Percentiles rank a stretch among this genome's conserved stretches.
Conservation (phyloP, 2,329 filamentous ascomycete genomes). For the Thelonectria olida region DNA sequence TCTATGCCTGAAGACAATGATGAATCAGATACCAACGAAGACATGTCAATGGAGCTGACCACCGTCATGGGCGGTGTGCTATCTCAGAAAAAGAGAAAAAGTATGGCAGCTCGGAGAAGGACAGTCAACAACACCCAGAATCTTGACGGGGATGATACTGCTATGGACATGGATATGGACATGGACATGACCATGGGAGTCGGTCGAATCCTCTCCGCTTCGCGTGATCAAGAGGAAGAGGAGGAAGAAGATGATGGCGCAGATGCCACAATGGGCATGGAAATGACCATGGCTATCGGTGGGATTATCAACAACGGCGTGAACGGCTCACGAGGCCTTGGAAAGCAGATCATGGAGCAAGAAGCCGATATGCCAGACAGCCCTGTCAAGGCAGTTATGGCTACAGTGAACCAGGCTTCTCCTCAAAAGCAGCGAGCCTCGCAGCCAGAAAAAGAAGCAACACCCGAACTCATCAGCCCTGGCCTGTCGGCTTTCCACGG, state of each 20-base stretch:
- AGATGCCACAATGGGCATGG: slow-evolving; percentile 64
- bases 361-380: slow-evolving; percentile 62
- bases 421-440: slow-evolving; percentile 30
- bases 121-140: slow-evolving; percentile 45
- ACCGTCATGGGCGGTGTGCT: slow-evolving; percentile 69
- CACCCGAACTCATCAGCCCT: slow-evolving; percentile 58
- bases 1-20: slow-evolving; percentile 44
- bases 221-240: slow-evolving; percentile 41
- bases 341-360: slow-evolving; percentile 67
- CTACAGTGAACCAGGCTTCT: slow-evolving; percentile 35
- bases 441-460: slow-evolving; percentile 43
- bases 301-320: slow-evolving; percentile 61
- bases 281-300: slow-evolving; percentile 72
- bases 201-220: slow-evolving; percentile 60
- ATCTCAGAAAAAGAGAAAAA: slow-evolving; percentile 40
- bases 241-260: slow-evolving; percentile 44
- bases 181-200: slow-evolving; percentile 72
- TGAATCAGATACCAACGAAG: slow-evolving; percentile 62
- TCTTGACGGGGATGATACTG: slow-evolving; percentile 42
- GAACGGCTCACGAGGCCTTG: slow-evolving; percentile 47
- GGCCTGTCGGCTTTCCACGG: slow-evolving; percentile 63
- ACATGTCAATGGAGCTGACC: slow-evolving; percentile 84
- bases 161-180: slow-evolving; percentile 57
- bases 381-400: slow-evolving; percentile 49
- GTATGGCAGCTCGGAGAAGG: slow-evolving; percentile 32